Percentiles rank a stretch among this genome's conserved stretches.
Conservation (phyloP, 2,329 filamentous ascomycete species). For the Balansia obtecta region DNA sequence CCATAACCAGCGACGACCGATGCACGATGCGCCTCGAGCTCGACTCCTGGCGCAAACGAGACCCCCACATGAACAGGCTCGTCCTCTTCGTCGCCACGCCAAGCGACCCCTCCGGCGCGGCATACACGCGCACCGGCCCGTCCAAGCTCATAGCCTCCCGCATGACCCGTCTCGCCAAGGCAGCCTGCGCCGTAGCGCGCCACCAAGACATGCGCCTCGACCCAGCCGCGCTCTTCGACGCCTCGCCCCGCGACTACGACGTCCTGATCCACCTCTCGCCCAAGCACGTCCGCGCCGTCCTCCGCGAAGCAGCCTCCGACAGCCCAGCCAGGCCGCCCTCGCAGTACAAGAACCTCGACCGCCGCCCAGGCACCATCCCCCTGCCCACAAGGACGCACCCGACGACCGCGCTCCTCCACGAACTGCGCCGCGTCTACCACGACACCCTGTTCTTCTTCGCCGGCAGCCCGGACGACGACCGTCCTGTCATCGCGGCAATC, state of each 20-base stretch:
- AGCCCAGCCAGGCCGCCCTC: slow-evolving; percentile 26
- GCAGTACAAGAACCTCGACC: slow-evolving; percentile 74
- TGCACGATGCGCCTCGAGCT: slow-evolving; percentile 57
- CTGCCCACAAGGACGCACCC: slow-evolving; percentile 47
- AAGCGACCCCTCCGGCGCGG: slow-evolving; percentile 62
- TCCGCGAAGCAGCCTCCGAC: slow-evolving; percentile 24
- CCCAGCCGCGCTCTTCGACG: slow-evolving; percentile 49
- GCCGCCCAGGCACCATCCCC: slow-evolving; percentile 33
- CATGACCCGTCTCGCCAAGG: slow-evolving; percentile 70
- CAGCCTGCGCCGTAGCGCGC: slow-evolving; percentile 52
- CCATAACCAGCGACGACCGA: slow-evolving; percentile 49
- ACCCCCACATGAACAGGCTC: slow-evolving; percentile 76
- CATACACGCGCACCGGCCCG: slow-evolving; percentile 62
- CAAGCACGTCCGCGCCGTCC: slow-evolving; percentile 33
- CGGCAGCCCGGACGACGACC: slow-evolving; percentile 46
- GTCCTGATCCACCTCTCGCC: slow-evolving; percentile 63
- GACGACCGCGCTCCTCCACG: slow-evolving; percentile 48
- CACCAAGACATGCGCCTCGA: slow-evolving; percentile 41
- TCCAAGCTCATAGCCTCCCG: slow-evolving; percentile 74
- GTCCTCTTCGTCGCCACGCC: slow-evolving; percentile 74
- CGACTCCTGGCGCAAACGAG: slow-evolving; percentile 74
- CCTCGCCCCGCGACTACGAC: slow-evolving; percentile 67
- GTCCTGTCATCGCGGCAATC: slow-evolving; percentile 41
- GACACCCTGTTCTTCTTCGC: slow-evolving; percentile 70
- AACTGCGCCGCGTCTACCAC: slow-evolving; percentile 55